Base-by-base conservation (phyloP, 2,329 filamentous ascomycete species). In the Clarireedia paspali region DNA sequence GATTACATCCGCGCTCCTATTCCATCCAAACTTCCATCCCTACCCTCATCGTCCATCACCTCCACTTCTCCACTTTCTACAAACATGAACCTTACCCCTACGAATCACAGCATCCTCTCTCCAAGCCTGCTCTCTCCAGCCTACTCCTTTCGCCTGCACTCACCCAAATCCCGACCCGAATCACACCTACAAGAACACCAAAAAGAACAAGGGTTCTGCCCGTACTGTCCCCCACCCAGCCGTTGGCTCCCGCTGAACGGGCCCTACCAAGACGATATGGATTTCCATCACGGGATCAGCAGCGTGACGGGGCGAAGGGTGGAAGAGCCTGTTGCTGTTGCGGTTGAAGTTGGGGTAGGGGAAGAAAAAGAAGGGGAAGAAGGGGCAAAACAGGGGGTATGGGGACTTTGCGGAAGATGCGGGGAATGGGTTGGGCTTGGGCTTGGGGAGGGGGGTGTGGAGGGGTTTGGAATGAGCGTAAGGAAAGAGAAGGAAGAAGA, bases 211-310 rank as follows among this genome's bases (percentile, higher is more conserved):
- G 50, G 39, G 23, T 52, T 24, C 23, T 53, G 42, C 27, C 42
- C 42, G 4, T 38, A 36, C 17, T 47, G 50, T 24, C 36, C 14
- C 7, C 50, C 14, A 9, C 50, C 50, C 20, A 42, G 50, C 3
- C 15, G 50, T 2, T 53, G 50, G 50, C 27, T 53, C 7, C 4
- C 26, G 23, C 17, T 53, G 2, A 30, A 47, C 24, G 50, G 50
- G 15, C 6, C n/a, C 10, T 53, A 38, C 26, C 50, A 53, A 20
- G 50, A 53, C 24, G 50, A 53, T 26, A 47, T 14, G 34, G 42
- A 53, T 46, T 53, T 53, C 17, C 46, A 17, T n/a, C 42, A 53
- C n/a, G 50, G 50, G 12, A n/a, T 53, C 7, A 17, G 27, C 26
- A 42, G n/a, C 10, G 26, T 26, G 4, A 53, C 30, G 17, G 50